Percentiles rank a stretch among this genome's conserved stretches.
Conservation (phyloP, 2,329 filamentous ascomycete genomes). For the Aspergillus puulaauensis region DNA sequence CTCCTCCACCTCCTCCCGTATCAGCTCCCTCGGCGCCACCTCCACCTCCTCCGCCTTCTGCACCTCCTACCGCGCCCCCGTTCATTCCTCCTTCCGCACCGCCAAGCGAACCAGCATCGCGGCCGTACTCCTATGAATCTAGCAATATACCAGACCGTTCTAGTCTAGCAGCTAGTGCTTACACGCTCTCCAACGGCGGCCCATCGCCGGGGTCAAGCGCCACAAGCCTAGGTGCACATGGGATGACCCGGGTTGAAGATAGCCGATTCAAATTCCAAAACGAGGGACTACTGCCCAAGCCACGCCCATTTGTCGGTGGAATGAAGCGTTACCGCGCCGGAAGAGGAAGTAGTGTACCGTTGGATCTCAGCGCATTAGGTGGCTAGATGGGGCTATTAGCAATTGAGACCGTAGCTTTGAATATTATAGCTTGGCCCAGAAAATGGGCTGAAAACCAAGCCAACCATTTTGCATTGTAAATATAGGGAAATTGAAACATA, state of each 20-base stretch:
- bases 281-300: slow-evolving; percentile 79
- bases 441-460: background rate
- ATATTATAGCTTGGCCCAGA: background rate
- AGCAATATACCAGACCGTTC: slow-evolving; percentile 53
- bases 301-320: slow-evolving; percentile 74
- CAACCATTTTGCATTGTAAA: background rate
- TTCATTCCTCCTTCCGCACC: slow-evolving; percentile 42
- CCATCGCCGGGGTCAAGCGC: slow-evolving; percentile 28
- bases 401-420: slow-evolving; percentile 2
- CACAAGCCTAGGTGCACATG: slow-evolving; percentile 25
- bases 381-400: slow-evolving; percentile 18
- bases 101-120: slow-evolving; percentile 44
- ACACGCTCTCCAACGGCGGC: slow-evolving; percentile 68
- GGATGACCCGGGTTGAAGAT: slow-evolving; percentile 66
- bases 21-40: slow-evolving; percentile 49
- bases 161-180: slow-evolving; percentile 73
- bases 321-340: slow-evolving; percentile 83
- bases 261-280: slow-evolving; percentile 82
- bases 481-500: background rate
- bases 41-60: slow-evolving; percentile 45
- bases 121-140: slow-evolving; percentile 39
- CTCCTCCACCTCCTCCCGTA: slow-evolving; percentile 43
- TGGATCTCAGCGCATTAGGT: slow-evolving; percentile 64
- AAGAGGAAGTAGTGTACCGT: slow-evolving; percentile 86
- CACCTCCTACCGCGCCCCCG: slow-evolving; percentile 46